Percentiles rank a stretch among this genome's conserved stretches.
Evolutionary conservation across 1,284 basidiomycete species (phyloP).

Genomic region (Tranzscheliella williamsii): DNA sequence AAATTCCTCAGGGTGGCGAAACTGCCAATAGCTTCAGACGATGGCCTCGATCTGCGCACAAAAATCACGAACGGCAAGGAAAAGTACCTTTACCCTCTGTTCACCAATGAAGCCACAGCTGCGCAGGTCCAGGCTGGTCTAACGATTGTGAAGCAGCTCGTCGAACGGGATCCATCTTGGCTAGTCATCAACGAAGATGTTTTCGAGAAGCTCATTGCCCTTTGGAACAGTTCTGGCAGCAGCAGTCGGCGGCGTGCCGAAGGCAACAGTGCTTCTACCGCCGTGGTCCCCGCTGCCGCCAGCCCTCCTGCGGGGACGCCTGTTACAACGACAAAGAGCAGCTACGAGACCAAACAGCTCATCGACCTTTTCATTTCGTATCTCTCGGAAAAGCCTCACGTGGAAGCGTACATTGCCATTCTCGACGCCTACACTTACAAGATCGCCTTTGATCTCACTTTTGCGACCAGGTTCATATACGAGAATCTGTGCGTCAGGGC

Average conservation of each 20-base stretch:
- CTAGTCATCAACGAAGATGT: conserved; percentile 63
- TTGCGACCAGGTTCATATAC: conserved; percentile 85
- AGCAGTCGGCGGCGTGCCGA: conserved; percentile 42
- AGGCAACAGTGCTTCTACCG: conserved; percentile 28
- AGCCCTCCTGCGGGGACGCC: not conserved
- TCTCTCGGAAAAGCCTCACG: conserved; percentile 70
- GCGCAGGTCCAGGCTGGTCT: conserved; percentile 64
- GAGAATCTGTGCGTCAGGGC: conserved; percentile 73
- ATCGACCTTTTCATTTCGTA: conserved; percentile 63
- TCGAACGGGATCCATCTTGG: conserved; percentile 73
- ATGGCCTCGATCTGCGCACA: conserved; percentile 45
- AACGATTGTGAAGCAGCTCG: conserved; percentile 76
- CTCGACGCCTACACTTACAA: conserved; percentile 80
- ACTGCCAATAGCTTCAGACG: conserved; percentile 48
- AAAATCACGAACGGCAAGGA: conserved; percentile 39
- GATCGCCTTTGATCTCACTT: conserved; percentile 79
- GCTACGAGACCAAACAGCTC: conserved; percentile 75
- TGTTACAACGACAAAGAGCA: conserved; percentile 1
- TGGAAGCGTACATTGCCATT: conserved; percentile 87
- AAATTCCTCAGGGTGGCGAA: conserved; percentile 51
- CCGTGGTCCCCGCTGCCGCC: not conserved
- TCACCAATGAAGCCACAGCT: conserved; percentile 37
- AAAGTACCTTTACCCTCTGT: conserved; percentile 43
- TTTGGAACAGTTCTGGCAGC: conserved; percentile 58
- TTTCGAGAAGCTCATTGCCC: conserved; percentile 56